Evolutionary conservation across 768 basidiomycete species (phyloP), one percentile per base, ranked within the genome.

Genomic region (Calocera cornea): DNA sequence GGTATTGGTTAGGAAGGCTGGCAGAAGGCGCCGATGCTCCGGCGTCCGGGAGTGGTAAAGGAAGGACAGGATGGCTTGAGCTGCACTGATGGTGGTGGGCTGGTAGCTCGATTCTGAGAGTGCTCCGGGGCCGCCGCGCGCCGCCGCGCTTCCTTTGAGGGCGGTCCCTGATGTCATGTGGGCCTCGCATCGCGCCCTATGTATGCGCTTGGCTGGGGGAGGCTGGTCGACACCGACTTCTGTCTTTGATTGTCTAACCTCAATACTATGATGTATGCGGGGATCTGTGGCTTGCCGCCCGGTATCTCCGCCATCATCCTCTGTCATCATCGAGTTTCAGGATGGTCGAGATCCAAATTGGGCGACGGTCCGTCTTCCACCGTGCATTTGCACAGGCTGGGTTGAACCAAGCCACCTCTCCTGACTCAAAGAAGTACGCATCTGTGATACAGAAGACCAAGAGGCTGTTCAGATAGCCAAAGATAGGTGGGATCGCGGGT

Each of bases 161-260:
- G 44, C 7, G 44, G 24, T 47, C 44, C 44, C 44, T 47, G 44
- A 47, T 47, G 44, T 47, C 44, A 47, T 47, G 44, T 47, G 44
- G 7, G 19, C 44, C 7, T 19, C 44, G 44, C 44, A 19, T 47
- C 44, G 44, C 16, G n/a, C n/a, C n/a, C n/a, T n/a, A n/a, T 47
- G 44, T 5, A 24, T 14, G 27, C 54, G 54, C 54, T 60, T 60
- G 54, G 54, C 54, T 31, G 54, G 14, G 19, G 54, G 31, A 60
- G 54, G 54, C 54, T 60, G 54, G 54, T 60, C 31, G 54, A 60
- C 24, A 19, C 14, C 27, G 54, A 60, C 54, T 60, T 60, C 54
- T 47, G 44, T 47, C 44, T 60, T 60, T 12, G 14, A 60, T 60
- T 60, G 54, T 60, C 54, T 60, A 60, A 60, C 16, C 11, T 33